phyloP scores from a whole-genome alignment of 2,329 filamentous ascomycete species.

The Lithohypha guttulata region DNA sequence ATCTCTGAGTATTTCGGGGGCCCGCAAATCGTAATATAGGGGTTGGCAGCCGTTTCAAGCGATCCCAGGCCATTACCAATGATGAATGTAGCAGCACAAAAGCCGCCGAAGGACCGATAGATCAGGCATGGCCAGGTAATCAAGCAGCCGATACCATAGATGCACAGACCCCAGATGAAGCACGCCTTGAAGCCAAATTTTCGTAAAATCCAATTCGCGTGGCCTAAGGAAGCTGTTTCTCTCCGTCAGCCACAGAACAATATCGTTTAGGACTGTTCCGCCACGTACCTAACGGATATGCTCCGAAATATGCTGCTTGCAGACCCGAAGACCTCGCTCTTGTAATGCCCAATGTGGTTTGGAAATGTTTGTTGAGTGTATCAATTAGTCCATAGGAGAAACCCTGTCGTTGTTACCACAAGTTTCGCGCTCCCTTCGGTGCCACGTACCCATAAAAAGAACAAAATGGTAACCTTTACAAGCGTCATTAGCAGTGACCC shows the following conservation, averaged over 20 bases:
- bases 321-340: slow-evolving; percentile 50
- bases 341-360: slow-evolving; percentile 43
- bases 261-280: no score
- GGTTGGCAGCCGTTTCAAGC: slow-evolving; percentile 67
- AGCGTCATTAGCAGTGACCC: slow-evolving; percentile 11
- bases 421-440: slow-evolving; percentile 24
- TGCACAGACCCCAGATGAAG: slow-evolving; percentile 60
- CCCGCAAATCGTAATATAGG: slow-evolving; percentile 60
- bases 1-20: slow-evolving; percentile 57
- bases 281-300: slow-evolving; percentile 45
- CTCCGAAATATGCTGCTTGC: slow-evolving; percentile 54
- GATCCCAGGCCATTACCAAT: slow-evolving; percentile 63
- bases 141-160: slow-evolving; percentile 62
- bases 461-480: slow-evolving; percentile 38
- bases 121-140: slow-evolving; percentile 77
- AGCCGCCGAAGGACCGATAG: slow-evolving; percentile 60
- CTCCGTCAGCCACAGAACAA: no score
- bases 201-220: slow-evolving; percentile 51
- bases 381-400: slow-evolving; percentile 40
- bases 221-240: slow-evolving; percentile 42
- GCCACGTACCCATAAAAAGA: slow-evolving; percentile 37
- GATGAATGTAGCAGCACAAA: slow-evolving; percentile 57
- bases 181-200: slow-evolving; percentile 69
- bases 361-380: slow-evolving; percentile 46
- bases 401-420: slow-evolving; percentile 18